phyloP scores from a whole-genome alignment of 306 rosid genomes.

The Malus orientalis region DNA sequence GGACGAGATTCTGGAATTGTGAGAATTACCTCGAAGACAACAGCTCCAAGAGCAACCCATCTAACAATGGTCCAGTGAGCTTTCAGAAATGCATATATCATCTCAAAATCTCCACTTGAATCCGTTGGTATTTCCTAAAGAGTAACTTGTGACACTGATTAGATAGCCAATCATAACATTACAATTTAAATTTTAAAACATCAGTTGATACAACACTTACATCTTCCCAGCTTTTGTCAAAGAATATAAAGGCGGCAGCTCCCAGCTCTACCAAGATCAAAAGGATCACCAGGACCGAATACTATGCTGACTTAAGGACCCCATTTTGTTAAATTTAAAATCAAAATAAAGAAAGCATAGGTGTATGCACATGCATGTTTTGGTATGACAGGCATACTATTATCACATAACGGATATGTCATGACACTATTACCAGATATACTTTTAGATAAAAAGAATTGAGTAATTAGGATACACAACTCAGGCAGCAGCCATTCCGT shows the following conservation, averaged over 20 bases:
- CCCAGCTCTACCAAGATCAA: conserved; percentile 76
- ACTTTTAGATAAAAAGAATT: neutral
- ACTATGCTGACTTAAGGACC: conserved; percentile 75
- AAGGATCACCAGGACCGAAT: conserved; percentile 58
- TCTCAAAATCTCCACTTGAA: conserved; percentile 64
- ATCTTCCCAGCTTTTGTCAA: conserved; percentile 78
- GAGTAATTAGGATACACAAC: conserved; percentile 69
- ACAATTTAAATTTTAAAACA: neutral
- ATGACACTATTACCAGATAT: neutral
- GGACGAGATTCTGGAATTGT: neutral
- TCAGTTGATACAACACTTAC: conserved; percentile 36
- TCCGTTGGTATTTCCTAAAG: conserved; percentile 71
- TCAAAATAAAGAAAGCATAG: neutral
- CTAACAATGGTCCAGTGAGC: conserved; percentile 58
- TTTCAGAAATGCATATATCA: conserved; percentile 56
- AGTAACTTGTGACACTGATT: conserved; percentile 13
- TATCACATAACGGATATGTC: neutral
- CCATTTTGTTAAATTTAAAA: neutral
- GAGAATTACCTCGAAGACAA: conserved; percentile 64
- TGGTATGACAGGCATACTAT: neutral
- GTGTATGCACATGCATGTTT: neutral
- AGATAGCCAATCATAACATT: conserved; percentile 19
- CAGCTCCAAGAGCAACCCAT: conserved; percentile 92
- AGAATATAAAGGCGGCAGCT: conserved; percentile 77
- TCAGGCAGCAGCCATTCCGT: conserved; percentile 77